Base-by-base conservation (phyloP, 2,329 filamentous ascomycete species). In the Diaporthe sp. region DNA sequence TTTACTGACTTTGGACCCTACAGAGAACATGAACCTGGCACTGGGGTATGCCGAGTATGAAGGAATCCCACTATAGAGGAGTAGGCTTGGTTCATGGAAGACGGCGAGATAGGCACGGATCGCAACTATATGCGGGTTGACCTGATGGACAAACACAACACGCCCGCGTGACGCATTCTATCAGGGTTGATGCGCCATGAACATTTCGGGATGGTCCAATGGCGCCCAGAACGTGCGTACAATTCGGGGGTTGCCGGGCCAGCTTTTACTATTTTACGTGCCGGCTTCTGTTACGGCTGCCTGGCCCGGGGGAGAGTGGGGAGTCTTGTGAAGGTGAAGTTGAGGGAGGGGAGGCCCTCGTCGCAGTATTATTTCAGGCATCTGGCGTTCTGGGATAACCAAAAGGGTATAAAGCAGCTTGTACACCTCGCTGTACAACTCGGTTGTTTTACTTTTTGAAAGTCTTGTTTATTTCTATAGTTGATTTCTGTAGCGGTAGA, bases 11-110 rank as follows among this genome's bases (percentile, higher is more conserved):
- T 28, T 58, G 15, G 12, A 12, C 22, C 31, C 17, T 31, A 78
- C 82, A 94, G 92, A 97, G 88, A 98, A 98, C 85, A 97, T 98
- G 94, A 98, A 98, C 85, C 88, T 98, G 75, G 93, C 94, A n/a
- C 89, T 97, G 15, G 95, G 95, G 61, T 97, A 96, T 82, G 92
- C 91, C 61, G 95, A 98, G 86, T 98, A 95, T 82, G 94, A 97
- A 82, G 95, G 95, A 55, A 97, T 98, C 79, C 95, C 95, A 25
- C 86, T 87, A 84, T 87, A 84, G 39, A 28, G 25, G 15, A 15
- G 15, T n/a, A n/a, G 5, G 13, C 13, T 44, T 5, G 20, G 17
- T 9, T 2, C 9, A 51, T 7, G 22, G 42, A 6, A 28, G 57
- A 49, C 12, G 28, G 42, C 2, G 17, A 17, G 15, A 28, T 7